Percentiles rank a stretch among this genome's conserved stretches.
These are phyloP conservation scores for Apiospora pterosperma DNA, from an alignment of 2,329 filamentous ascomycete genomes.

Conservation along the genomic window DNA sequence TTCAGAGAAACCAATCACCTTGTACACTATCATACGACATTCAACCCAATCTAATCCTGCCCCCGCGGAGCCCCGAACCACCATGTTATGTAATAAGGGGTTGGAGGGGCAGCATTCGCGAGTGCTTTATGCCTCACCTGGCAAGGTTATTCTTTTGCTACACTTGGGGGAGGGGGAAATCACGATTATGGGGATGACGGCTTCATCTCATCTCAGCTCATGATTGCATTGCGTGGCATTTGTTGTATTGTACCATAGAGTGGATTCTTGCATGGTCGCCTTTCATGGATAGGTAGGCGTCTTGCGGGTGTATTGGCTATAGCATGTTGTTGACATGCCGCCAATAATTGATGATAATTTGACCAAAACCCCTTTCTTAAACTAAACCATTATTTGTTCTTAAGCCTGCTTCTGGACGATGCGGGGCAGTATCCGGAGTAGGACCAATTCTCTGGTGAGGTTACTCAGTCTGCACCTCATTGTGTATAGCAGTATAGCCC, in stretches of 20 bases:
- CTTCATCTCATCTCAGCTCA: constrained; percentile 7
- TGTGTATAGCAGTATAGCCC: too few relatives aligned
- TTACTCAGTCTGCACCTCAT: too few relatives aligned
- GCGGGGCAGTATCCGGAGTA: too few relatives aligned
- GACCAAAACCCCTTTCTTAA: neutral
- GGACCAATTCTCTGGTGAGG: too few relatives aligned
- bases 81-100: neutral
- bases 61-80: neutral
- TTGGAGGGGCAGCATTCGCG: neutral
- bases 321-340: neutral
- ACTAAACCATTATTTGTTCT: too few relatives aligned
- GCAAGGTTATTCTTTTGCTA: constrained; percentile 2
- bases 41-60: constrained; percentile 2
- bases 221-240: constrained; percentile 3
- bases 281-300: neutral
- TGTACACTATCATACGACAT: constrained; percentile 3
- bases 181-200: constrained; percentile 1
- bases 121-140: neutral
- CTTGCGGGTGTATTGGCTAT: neutral
- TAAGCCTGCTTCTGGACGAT: too few relatives aligned
- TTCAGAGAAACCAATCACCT: neutral
- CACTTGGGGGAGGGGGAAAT: neutral
- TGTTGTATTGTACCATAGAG: constrained; percentile 4
- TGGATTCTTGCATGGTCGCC: neutral
- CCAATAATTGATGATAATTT: constrained; percentile 5